Evolutionary conservation across 2,329 filamentous ascomycete genomes (phyloP).

Genomic region (Sclerotinia subarctica): DNA sequence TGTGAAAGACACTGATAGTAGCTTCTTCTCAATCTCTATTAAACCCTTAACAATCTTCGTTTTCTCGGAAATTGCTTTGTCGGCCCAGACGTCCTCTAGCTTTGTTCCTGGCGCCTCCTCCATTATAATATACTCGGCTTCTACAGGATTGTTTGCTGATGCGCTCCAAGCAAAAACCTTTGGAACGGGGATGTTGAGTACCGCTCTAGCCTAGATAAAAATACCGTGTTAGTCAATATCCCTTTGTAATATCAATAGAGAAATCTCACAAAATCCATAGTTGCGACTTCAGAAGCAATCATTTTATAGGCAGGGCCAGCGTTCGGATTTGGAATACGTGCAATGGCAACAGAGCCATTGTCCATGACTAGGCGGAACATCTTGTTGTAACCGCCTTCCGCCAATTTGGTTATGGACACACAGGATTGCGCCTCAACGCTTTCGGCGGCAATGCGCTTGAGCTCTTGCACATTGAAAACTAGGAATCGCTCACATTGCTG

Average conservation of each 20-base stretch:
- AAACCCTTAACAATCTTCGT: too few species aligned
- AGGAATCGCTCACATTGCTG: background rate
- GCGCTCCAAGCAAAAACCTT: background rate
- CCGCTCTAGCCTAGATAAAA: background rate
- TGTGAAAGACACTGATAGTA: too few species aligned
- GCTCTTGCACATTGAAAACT: background rate
- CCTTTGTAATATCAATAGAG: background rate
- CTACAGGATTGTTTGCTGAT: too few species aligned
- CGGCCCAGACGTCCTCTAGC: too few species aligned
- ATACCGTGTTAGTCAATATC: background rate
- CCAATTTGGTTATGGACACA: background rate
- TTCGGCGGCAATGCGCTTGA: background rate
- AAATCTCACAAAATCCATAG: background rate
- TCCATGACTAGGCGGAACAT: background rate
- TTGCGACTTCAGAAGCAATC: background rate
- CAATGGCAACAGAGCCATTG: background rate
- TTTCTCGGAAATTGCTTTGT: too few species aligned
- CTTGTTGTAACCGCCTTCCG: background rate
- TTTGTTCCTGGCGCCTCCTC: too few species aligned
- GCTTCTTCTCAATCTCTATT: too few species aligned
- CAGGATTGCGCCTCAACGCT: background rate
- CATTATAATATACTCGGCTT: too few species aligned
- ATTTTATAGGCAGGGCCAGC: background rate
- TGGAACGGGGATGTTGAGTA: background rate
- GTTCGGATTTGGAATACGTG: background rate